Evolutionary conservation across 257 asterid genomes (phyloP).

Genomic region (Euphrasia confusa): DNA sequence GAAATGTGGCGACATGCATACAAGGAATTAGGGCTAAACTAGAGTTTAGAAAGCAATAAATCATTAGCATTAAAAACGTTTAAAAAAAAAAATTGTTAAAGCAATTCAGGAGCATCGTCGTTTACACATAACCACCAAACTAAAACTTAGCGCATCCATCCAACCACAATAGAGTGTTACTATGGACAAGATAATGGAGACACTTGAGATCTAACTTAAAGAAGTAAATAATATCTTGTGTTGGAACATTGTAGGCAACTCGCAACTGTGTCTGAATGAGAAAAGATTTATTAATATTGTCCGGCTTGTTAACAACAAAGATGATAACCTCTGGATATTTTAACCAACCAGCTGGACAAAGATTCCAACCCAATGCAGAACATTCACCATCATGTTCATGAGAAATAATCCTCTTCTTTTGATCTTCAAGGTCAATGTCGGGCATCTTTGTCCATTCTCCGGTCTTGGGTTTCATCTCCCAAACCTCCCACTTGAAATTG

Average conservation of each 20-base stretch:
- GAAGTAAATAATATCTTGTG: not conserved
- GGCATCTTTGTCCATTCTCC: no score
- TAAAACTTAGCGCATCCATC: not conserved
- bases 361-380: not conserved
- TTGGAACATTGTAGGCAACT: conserved; percentile 2
- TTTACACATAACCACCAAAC: not conserved
- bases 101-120: no score
- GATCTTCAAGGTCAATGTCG: not conserved
- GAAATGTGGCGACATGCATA: no score
- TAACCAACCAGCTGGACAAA: conserved; percentile 13
- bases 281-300: no score
- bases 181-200: not conserved
- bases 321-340: conserved; percentile 8
- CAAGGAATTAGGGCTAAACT: no score
- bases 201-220: not conserved
- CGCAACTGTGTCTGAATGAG: no score
- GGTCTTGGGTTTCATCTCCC: conserved; percentile 11
- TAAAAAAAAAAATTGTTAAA: no score
- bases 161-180: not conserved
- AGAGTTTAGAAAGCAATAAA: no score
- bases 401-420: not conserved
- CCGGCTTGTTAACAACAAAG: not conserved
- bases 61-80: no score
- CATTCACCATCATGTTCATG: not conserved
- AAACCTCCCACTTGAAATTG: conserved; percentile 5